Evolutionary conservation across 2,329 filamentous ascomycete species (phyloP).

Genomic region (Fusarium tjaetaba): DNA sequence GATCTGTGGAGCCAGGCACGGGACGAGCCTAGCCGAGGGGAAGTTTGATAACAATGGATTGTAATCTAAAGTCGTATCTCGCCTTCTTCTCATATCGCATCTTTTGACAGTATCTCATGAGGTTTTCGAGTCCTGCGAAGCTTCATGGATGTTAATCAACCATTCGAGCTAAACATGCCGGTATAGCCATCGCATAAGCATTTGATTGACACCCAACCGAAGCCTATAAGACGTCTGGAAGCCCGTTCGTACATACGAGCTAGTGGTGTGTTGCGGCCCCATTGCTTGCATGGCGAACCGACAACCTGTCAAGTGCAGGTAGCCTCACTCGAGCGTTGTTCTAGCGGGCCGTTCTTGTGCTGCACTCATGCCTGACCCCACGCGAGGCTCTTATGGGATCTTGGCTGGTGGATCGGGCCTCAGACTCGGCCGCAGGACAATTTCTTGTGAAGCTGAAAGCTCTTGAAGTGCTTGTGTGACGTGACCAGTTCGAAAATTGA

Average conservation of each 20-base stretch:
- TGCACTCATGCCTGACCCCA: conserved; percentile 46
- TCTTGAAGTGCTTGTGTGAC: conserved; percentile 25
- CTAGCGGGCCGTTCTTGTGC: conserved; percentile 29
- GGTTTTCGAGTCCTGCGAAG: not conserved
- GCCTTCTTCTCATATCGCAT: not conserved
- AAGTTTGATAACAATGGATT: not conserved
- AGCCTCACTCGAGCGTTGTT: conserved; percentile 38
- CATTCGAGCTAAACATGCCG: conserved; percentile 22
- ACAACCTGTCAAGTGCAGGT: conserved; percentile 41
- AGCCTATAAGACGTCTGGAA: conserved; percentile 22
- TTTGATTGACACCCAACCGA: conserved; percentile 18
- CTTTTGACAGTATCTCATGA: not conserved
- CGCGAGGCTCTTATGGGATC: conserved; percentile 29
- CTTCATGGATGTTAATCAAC: not conserved
- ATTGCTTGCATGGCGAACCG: conserved; percentile 45
- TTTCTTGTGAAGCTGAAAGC: conserved; percentile 31
- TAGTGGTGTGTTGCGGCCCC: conserved; percentile 35
- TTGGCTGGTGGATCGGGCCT: conserved; percentile 35
- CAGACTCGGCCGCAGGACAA: conserved; percentile 15
- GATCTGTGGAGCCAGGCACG: conserved; percentile 40
- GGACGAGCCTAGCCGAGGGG: conserved; percentile 41
- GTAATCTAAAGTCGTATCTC: not conserved
- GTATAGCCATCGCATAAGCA: conserved; percentile 8
- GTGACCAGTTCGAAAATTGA: conserved; percentile 16
- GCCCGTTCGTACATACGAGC: conserved; percentile 26